Evolutionary conservation across 768 basidiomycete genomes (phyloP).

Genomic region (Heimioporus sp.): DNA sequence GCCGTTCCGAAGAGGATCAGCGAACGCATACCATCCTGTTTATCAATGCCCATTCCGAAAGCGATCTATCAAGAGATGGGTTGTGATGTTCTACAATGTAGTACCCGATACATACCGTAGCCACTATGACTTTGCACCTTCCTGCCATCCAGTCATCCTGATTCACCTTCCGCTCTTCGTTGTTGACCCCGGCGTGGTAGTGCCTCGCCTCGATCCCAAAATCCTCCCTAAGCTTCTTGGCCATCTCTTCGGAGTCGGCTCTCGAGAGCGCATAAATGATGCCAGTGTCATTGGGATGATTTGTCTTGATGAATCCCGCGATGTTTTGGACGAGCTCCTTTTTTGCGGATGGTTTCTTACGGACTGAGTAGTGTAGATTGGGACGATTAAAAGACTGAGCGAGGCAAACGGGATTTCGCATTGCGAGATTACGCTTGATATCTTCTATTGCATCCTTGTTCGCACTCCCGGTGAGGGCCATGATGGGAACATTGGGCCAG

Average conservation of each 20-base stretch:
- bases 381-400: constrained; percentile 89
- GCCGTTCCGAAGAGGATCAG: neutral
- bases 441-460: constrained; percentile 75
- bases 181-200: constrained; percentile 81
- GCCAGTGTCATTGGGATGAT: constrained; percentile 62
- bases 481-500: constrained; percentile 83
- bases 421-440: constrained; percentile 67
- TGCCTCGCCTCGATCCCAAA: constrained; percentile 63
- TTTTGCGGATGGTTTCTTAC: constrained; percentile 44
- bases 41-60: constrained; percentile 98
- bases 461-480: constrained; percentile 96
- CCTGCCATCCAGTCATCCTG: constrained; percentile 76
- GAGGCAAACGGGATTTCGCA: constrained; percentile 56
- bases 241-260: constrained; percentile 77
- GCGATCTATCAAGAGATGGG: constrained; percentile 58
- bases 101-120: constrained; percentile 60
- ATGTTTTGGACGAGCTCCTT: constrained; percentile 56
- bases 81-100: neutral
- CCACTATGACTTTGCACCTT: constrained; percentile 79
- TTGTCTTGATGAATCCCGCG: constrained; percentile 58
- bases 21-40: constrained; percentile 58
- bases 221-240: constrained; percentile 58
- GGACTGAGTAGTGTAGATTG: constrained; percentile 80
- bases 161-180: constrained; percentile 57
- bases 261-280: constrained; percentile 83